phyloP scores from a whole-genome alignment of 306 rosid species.

The Cicer chorassanicum region DNA sequence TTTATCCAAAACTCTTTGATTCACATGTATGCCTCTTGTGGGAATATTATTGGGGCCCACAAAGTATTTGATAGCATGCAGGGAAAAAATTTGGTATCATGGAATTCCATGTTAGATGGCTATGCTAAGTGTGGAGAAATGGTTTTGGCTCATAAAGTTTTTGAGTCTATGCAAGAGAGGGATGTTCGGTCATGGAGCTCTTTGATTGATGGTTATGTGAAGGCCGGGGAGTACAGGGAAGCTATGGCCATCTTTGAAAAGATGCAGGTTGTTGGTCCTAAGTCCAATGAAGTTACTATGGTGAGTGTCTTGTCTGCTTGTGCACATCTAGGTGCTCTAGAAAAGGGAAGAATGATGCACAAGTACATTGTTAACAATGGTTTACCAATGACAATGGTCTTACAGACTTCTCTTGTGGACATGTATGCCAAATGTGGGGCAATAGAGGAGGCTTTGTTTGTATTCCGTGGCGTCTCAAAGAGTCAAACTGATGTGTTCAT shows the following conservation, averaged over 20 bases:
- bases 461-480: slow-evolving; percentile 53
- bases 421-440: slow-evolving; percentile 93
- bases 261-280: slow-evolving; percentile 58
- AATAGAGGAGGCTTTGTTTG: slow-evolving; percentile 65
- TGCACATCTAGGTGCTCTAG: slow-evolving; percentile 76
- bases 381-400: slow-evolving; percentile 61
- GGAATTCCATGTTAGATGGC: slow-evolving; percentile 86
- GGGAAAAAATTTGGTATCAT: slow-evolving; percentile 62
- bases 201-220: no score
- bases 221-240: slow-evolving; percentile 39
- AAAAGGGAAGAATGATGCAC: slow-evolving; percentile 66
- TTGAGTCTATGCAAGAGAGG: slow-evolving; percentile 64
- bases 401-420: slow-evolving; percentile 79
- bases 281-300: slow-evolving; percentile 79
- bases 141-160: slow-evolving; percentile 58
- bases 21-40: slow-evolving; percentile 75
- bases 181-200: slow-evolving; percentile 62
- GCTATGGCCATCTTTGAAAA: slow-evolving; percentile 65
- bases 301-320: slow-evolving; percentile 81
- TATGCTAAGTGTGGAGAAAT: slow-evolving; percentile 77
- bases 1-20: slow-evolving; percentile 71
- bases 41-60: slow-evolving; percentile 58
- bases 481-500: slow-evolving; percentile 65
- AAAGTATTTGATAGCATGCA: slow-evolving; percentile 60
- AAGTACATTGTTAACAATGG: slow-evolving; percentile 53